These are phyloP conservation scores for Pichia insulana DNA, from an alignment of 805 yeast species.

Conservation along the genomic window DNA sequence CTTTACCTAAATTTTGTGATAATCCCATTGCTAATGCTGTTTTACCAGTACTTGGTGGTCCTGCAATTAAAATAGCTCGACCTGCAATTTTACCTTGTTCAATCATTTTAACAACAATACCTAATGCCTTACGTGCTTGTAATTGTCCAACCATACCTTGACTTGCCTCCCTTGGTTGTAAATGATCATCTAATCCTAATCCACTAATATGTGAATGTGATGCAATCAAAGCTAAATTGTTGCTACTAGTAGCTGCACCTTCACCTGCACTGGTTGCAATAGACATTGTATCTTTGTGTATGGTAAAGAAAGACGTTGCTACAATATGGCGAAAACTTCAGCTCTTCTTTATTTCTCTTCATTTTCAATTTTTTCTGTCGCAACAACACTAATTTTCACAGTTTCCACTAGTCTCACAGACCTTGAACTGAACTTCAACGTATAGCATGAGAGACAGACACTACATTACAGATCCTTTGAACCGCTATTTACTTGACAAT, in stretches of 20 bases:
- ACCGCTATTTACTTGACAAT: too few relatives aligned
- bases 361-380: too few relatives aligned
- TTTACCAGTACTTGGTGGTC: slow-evolving; percentile 98
- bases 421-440: too few relatives aligned
- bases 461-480: too few relatives aligned
- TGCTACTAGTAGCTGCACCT: neutral
- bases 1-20: slow-evolving; percentile 92
- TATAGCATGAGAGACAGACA: too few relatives aligned
- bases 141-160: slow-evolving; percentile 83
- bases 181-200: slow-evolving; percentile 84
- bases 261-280: slow-evolving; percentile 8
- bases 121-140: slow-evolving; percentile 84
- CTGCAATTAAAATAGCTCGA: slow-evolving; percentile 90
- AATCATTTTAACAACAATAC: slow-evolving; percentile 87
- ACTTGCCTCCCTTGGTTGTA: slow-evolving; percentile 73
- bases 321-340: neutral
- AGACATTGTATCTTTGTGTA: slow-evolving; percentile 7
- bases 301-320: neutral
- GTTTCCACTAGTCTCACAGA: too few relatives aligned
- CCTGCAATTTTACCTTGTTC: slow-evolving; percentile 91
- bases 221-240: slow-evolving; percentile 37
- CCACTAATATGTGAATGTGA: slow-evolving; percentile 97
- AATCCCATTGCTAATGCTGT: slow-evolving; percentile 95
- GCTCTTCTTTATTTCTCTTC: too few relatives aligned
- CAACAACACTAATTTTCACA: too few relatives aligned